phyloP scores from a whole-genome alignment of 441 rosid genomes.

The Pelargonium citronellum region DNA sequence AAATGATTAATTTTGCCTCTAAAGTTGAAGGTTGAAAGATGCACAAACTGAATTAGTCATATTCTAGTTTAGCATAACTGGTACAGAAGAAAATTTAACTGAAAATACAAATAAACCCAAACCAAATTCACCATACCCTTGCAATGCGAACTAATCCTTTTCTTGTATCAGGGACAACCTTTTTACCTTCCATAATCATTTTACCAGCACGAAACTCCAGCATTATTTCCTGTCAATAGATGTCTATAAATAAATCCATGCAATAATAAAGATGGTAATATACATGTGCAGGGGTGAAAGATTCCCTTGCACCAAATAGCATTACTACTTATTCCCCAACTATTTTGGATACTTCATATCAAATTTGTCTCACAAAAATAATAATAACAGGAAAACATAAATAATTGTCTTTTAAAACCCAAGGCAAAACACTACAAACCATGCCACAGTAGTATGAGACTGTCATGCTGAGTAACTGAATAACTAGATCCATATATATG shows the following conservation, averaged over 20 bases:
- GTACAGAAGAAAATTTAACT: background rate
- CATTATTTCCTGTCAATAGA: conserved; percentile 51
- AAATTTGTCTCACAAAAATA: background rate
- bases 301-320: conserved; percentile 2
- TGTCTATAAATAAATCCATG: background rate
- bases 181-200: conserved; percentile 70
- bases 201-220: conserved; percentile 97
- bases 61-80: background rate
- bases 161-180: conserved; percentile 77
- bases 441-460: background rate
- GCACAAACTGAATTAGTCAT: background rate
- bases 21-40: conserved; percentile 1
- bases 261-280: background rate
- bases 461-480: background rate
- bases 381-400: background rate
- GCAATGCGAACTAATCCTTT: conserved; percentile 83
- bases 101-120: background rate
- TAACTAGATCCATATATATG: too few species aligned
- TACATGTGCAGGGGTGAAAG: background rate
- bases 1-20: background rate
- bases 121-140: conserved; percentile 40
- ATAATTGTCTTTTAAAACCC: background rate
- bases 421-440: background rate
- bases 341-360: background rate
- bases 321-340: background rate